Base-by-base conservation (phyloP, 495 filamentous ascomycete species). In the Aspergillus sclerotioniger region DNA sequence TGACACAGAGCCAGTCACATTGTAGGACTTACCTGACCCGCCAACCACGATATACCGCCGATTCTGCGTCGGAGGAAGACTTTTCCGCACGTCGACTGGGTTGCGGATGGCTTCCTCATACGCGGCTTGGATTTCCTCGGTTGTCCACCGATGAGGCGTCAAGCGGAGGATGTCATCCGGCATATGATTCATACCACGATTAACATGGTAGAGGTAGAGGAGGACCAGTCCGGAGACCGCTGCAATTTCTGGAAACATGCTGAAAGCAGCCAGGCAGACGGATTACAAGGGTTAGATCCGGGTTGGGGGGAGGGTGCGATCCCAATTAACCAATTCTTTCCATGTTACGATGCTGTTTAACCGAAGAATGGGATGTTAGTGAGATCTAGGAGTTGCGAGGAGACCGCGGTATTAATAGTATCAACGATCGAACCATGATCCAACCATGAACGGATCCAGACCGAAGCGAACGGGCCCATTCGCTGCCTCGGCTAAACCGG, bases 41-140 rank as follows among this genome's bases (percentile, higher is more conserved):
- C 83, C 83, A 20, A 84, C 78, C 21, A 85, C 67, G 45, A 86
- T 64, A 68, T 86, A 86, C 13, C 81, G 77, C 10, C 83, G 73
- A 12, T 75, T 67, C 61, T 80, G 76, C 51, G 73, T 80, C 2
- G 81, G 80, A 8, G 82, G 83, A 7, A 85, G 64, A 28, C 71
- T 71, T 50, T 78, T 76, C 33, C 41, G 57, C 61, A 79, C 77
- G 58, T 83, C 75, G 41, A 82, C 67, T 0, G 81, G 81, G 0
- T 64, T 68, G 29, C 75, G 64, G 41, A 75, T 62, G 35, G 74
- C 60, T 45, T 77, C 74, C 51, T 80, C 62, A 59, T 82, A 84
- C 4, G 77, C 76, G 0, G 71, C 67, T 49, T 69, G 65, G 56
- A 84, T 71, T 60, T 84, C 72, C 16, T 80, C 59, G 1, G 65